Conservation (phyloP, 495 filamentous ascomycete genomes). For the Penicillium nucicola region DNA sequence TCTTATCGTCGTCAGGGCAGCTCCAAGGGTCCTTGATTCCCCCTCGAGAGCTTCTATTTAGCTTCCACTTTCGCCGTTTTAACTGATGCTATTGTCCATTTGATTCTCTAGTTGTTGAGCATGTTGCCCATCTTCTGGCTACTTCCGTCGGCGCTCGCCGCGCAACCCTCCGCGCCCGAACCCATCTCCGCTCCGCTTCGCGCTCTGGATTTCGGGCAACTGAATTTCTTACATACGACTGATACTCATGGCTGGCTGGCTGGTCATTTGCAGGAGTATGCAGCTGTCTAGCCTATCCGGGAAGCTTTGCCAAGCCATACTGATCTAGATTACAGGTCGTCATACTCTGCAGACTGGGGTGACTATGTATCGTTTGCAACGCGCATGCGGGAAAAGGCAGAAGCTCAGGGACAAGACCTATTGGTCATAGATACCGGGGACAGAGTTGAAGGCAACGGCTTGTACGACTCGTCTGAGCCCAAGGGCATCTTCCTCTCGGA, state of each 20-base stretch:
- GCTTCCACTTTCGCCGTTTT: background rate
- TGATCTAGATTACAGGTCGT: slow-evolving; percentile 52
- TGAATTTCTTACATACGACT: slow-evolving; percentile 94
- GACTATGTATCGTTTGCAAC: slow-evolving; percentile 93
- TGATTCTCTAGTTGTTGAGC: slow-evolving; percentile 8
- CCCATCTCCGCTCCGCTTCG: slow-evolving; percentile 82
- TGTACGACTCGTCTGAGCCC: slow-evolving; percentile 89
- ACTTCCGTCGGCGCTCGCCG: slow-evolving; percentile 39
- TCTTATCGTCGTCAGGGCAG: background rate
- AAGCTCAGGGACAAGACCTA: slow-evolving; percentile 74
- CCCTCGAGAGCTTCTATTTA: background rate
- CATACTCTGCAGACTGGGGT: slow-evolving; percentile 94
- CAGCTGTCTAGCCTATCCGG: slow-evolving; percentile 4
- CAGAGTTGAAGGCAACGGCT: slow-evolving; percentile 88
- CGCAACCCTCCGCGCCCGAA: slow-evolving; percentile 75
- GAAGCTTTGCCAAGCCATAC: slow-evolving; percentile 8
- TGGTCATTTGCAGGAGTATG: slow-evolving; percentile 86
- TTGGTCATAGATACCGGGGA: slow-evolving; percentile 93
- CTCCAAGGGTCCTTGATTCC: background rate
- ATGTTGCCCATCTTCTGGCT: slow-evolving; percentile 23
- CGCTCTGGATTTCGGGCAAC: slow-evolving; percentile 79
- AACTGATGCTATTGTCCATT: background rate
- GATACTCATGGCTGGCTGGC: slow-evolving; percentile 95
- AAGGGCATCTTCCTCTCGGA: slow-evolving; percentile 85
- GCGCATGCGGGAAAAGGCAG: slow-evolving; percentile 74